Base-by-base conservation (phyloP, 371 early-diverging fungal genomes). In the Dinochytrium kinnereticum region DNA sequence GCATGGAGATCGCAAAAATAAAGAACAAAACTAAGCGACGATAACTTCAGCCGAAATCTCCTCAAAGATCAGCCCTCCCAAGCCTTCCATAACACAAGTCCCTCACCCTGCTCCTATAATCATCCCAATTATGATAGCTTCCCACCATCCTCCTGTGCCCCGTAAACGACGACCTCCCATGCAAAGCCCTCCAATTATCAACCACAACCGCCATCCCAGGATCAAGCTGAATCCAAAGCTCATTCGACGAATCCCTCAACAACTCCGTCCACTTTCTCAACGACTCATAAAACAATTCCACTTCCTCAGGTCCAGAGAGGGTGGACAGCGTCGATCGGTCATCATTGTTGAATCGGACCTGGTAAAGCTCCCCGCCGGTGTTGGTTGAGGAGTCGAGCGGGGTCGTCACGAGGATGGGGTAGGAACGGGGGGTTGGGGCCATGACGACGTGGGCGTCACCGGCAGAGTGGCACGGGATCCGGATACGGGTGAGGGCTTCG, bases 131-230 rank as follows among this genome's bases (percentile, higher is more conserved):
- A 51, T 91, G 85, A 69, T 96, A 96, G 13, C 88, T 86, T 24
- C 96, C 95, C 68, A 87, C 85, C 78, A 96, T 78, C n/a, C 90
- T 81, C 38, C 96, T 80, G 70, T 91, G 86, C 0, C 94, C 95
- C 0, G 87, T 89, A 77, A 94, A 96, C 5, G 87, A 84, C 28
- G 87, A 85, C 2, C 96, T 85, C 1, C 95, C 96, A 80, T 96
- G 96, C 72, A 96, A 76, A 13, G 92, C 91, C 57, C 96, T 85
- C 92, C 93, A 94, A 74, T 96, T 96, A 73, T 96, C 93, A 78
- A 96, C 89, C 26, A 91, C 88, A 15, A 92, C 88, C 1, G 87
- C 93, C 33, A 86, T 82, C 10, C 96, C 95, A 13, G 95, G 93
- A 28, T 80, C 71, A 51, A 95, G 83, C 40, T 87, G 82, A 44